These are phyloP conservation scores for Neurospora crassa DNA, from an alignment of 2,329 filamentous ascomycete species.

Conservation along the genomic window DNA sequence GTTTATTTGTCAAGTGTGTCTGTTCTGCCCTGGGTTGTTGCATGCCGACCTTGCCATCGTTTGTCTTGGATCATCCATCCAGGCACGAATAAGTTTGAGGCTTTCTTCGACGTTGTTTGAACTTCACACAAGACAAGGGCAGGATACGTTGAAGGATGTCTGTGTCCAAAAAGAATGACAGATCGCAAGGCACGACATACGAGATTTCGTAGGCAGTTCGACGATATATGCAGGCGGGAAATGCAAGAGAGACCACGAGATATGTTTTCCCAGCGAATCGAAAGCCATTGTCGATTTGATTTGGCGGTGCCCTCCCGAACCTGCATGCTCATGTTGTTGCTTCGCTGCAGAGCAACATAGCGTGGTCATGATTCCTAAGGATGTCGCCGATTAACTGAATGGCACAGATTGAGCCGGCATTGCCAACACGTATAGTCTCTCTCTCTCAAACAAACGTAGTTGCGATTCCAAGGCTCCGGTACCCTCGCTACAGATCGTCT, in stretches of 20 bases:
- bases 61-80: neutral
- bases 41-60: neutral
- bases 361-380: neutral
- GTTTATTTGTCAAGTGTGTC: neutral
- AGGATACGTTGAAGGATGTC: neutral
- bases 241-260: neutral
- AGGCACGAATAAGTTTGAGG: neutral
- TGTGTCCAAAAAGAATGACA: neutral
- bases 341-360: neutral
- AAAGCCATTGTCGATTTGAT: neutral
- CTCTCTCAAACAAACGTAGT: neutral
- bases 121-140: neutral
- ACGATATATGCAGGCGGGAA: neutral
- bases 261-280: neutral
- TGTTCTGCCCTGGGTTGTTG: neutral
- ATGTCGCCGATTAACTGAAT: neutral
- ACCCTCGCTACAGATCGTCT: neutral
- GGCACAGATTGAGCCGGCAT: neutral
- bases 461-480: neutral
- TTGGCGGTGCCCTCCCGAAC: neutral
- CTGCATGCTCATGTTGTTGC: neutral
- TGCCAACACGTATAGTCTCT: neutral
- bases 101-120: neutral
- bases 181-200: neutral
- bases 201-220: neutral